These are phyloP conservation scores for Sclerotinia minor DNA, from an alignment of 2,329 filamentous ascomycete genomes.

Conservation along the genomic window DNA sequence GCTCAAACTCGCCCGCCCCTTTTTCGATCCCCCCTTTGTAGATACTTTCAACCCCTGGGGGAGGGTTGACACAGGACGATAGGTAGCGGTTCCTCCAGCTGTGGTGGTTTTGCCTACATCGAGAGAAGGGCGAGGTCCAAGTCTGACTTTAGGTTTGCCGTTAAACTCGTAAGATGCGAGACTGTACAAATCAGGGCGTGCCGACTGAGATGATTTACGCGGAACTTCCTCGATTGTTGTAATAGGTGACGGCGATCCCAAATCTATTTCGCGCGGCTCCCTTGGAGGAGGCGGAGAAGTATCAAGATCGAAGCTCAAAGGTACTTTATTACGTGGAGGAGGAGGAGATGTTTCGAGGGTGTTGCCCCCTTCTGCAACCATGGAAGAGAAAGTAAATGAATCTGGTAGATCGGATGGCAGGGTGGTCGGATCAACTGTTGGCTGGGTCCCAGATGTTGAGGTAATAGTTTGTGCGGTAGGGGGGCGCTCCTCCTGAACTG, in stretches of 20 bases:
- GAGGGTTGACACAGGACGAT: conserved; percentile 74
- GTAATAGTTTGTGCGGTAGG: conserved; percentile 36
- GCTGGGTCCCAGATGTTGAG: conserved; percentile 26
- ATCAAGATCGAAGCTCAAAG: conserved; percentile 22
- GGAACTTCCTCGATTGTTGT: conserved; percentile 32
- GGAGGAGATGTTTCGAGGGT: conserved; percentile 38
- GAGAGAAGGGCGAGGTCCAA: conserved; percentile 79
- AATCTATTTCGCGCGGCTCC: conserved; percentile 29
- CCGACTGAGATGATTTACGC: conserved; percentile 50
- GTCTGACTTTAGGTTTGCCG: conserved; percentile 79
- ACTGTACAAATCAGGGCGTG: conserved; percentile 53
- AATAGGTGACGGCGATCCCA: conserved; percentile 31
- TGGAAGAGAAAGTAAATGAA: conserved; percentile 28
- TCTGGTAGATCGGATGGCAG: conserved; percentile 28
- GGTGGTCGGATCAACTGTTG: conserved; percentile 25
- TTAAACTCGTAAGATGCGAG: conserved; percentile 51
- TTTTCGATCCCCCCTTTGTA: conserved; percentile 55
- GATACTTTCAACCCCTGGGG: conserved; percentile 77
- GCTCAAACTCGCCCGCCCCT: conserved; percentile 47
- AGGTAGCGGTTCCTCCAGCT: conserved; percentile 57
- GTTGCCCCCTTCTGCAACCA: conserved; percentile 28
- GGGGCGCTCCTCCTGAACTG: conserved; percentile 49
- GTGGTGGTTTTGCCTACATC: conserved; percentile 63
- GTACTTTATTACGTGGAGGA: conserved; percentile 19
- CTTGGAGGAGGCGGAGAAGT: conserved; percentile 26